phyloP scores from a whole-genome alignment of 2,329 filamentous ascomycete species.

The Verticillium albo-atrum region DNA sequence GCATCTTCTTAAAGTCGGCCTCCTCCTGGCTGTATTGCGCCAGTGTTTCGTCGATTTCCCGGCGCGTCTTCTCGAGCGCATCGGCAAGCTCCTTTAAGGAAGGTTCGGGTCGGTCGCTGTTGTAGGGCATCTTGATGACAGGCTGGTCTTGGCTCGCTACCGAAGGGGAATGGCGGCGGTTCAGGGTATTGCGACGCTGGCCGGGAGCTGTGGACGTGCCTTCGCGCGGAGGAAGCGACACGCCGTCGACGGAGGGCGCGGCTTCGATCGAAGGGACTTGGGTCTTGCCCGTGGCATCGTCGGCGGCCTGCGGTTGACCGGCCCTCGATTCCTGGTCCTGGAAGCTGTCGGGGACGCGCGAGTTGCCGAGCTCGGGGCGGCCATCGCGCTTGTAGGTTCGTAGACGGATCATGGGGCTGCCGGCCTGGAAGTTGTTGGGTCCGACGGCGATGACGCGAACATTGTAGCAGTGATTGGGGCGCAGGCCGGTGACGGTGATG shows the following conservation, averaged over 20 bases:
- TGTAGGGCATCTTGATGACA: conserved; percentile 32
- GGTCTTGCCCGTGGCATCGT: conserved; percentile 41
- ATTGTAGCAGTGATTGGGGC: conserved; percentile 86
- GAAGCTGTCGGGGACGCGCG: conserved; percentile 52
- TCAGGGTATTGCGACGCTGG: conserved; percentile 62
- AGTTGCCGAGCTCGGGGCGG: conserved; percentile 54
- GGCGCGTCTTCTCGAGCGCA: conserved; percentile 72
- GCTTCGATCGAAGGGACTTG: conserved; percentile 58
- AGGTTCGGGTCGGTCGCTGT: conserved; percentile 54
- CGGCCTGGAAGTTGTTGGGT: conserved; percentile 85
- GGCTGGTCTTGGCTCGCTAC: conserved; percentile 39
- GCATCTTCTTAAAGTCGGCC: conserved; percentile 60
- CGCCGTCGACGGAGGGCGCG: conserved; percentile 55
- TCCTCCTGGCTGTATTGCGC: conserved; percentile 68
- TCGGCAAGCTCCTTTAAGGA: conserved; percentile 76
- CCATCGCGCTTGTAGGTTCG: conserved; percentile 68
- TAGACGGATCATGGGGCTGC: conserved; percentile 79
- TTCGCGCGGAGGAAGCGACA: conserved; percentile 61
- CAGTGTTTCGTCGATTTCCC: conserved; percentile 77
- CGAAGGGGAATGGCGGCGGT: conserved; percentile 60
- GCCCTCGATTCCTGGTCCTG: conserved; percentile 41
- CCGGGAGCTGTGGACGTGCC: conserved; percentile 37
- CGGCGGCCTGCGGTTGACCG: conserved; percentile 20
- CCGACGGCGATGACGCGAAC: conserved; percentile 90
- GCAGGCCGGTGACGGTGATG: conserved; percentile 85